Percentiles rank a stretch among this genome's conserved stretches.
These are phyloP conservation scores for Phytophthora pini DNA, from an alignment of 352 stramenopile species.

Conservation along the genomic window DNA sequence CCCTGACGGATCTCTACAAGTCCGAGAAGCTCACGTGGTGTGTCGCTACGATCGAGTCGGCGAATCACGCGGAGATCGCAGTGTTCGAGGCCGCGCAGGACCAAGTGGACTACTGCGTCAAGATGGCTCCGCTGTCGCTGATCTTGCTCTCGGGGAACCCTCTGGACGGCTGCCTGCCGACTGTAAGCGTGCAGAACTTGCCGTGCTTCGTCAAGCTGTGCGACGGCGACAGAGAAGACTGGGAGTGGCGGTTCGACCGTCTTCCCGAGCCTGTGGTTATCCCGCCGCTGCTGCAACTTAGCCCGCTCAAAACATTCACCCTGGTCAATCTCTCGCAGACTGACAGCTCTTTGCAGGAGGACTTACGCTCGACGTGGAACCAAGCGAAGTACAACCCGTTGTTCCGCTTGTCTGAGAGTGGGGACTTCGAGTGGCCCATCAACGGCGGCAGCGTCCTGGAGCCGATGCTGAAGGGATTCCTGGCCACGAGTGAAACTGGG, in stretches of 20 bases:
- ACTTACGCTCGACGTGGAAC: slow-evolving; percentile 49
- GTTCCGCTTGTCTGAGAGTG: slow-evolving; percentile 34
- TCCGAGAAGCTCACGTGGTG: slow-evolving; percentile 66
- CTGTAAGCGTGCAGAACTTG: slow-evolving; percentile 67
- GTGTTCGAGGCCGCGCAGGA: slow-evolving; percentile 54
- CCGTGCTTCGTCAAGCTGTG: slow-evolving; percentile 64
- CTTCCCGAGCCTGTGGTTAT: slow-evolving; percentile 43
- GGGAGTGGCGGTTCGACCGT: slow-evolving; percentile 62
- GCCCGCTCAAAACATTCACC: slow-evolving; percentile 50
- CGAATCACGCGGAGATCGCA: slow-evolving; percentile 60
- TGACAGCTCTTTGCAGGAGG: slow-evolving; percentile 52
- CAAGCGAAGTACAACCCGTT: slow-evolving; percentile 48
- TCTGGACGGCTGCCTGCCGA: slow-evolving; percentile 70
- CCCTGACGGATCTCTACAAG: slow-evolving; percentile 60
- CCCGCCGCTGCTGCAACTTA: slow-evolving; percentile 59
- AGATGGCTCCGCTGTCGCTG: slow-evolving; percentile 62
- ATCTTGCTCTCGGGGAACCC: slow-evolving; percentile 77
- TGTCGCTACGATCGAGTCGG: slow-evolving; percentile 44
- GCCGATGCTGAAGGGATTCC: slow-evolving; percentile 59
- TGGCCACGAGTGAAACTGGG: slow-evolving; percentile 39
- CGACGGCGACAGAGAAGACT: slow-evolving; percentile 71
- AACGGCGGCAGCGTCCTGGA: slow-evolving; percentile 68
- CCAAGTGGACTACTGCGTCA: slow-evolving; percentile 60
- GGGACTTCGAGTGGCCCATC: slow-evolving; percentile 79
- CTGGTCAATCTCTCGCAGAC: slow-evolving; percentile 49